These are phyloP conservation scores for Corchorus capsularis DNA, from an alignment of 345 rosid genomes.

Conservation along the genomic window DNA sequence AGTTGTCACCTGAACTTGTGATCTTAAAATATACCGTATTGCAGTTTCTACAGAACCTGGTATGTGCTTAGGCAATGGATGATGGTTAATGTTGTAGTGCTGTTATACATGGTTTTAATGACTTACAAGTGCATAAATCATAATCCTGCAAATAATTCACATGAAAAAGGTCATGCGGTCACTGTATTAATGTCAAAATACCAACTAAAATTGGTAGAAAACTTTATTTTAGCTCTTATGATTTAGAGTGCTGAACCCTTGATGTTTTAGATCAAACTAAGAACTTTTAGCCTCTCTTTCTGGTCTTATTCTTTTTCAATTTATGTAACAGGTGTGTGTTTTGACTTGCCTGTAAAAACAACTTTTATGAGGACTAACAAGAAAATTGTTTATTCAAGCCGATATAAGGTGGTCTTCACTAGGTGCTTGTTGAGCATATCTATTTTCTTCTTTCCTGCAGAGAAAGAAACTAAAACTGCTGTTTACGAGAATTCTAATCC, in stretches of 20 bases:
- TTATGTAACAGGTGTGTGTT: not conserved
- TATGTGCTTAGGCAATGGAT: constrained; percentile 25
- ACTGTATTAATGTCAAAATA: no score
- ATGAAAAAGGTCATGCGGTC: not conserved
- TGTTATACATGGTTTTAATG: not conserved
- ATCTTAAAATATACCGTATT: constrained; percentile 84
- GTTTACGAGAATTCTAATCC: constrained; percentile 41
- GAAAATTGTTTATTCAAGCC: not conserved
- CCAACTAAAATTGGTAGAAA: not conserved
- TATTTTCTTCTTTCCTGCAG: constrained; percentile 35
- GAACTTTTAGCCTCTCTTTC: not conserved
- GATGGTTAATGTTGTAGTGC: not conserved
- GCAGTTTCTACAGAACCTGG: constrained; percentile 75
- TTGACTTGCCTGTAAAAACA: constrained; percentile 3
- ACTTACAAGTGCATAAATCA: not conserved
- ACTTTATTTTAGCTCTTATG: not conserved
- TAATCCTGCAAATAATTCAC: constrained; percentile 3
- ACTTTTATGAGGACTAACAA: not conserved
- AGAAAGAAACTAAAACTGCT: constrained; percentile 36
- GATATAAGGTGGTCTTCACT: not conserved
- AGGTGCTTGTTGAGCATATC: constrained; percentile 14
- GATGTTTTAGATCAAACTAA: constrained; percentile 4
- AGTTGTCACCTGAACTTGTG: constrained; percentile 70
- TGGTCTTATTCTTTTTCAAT: not conserved
- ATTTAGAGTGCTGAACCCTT: constrained; percentile 2